These are phyloP conservation scores for Rhizopus arrhizus DNA, from an alignment of 371 early-diverging fungal species.

Conservation along the genomic window DNA sequence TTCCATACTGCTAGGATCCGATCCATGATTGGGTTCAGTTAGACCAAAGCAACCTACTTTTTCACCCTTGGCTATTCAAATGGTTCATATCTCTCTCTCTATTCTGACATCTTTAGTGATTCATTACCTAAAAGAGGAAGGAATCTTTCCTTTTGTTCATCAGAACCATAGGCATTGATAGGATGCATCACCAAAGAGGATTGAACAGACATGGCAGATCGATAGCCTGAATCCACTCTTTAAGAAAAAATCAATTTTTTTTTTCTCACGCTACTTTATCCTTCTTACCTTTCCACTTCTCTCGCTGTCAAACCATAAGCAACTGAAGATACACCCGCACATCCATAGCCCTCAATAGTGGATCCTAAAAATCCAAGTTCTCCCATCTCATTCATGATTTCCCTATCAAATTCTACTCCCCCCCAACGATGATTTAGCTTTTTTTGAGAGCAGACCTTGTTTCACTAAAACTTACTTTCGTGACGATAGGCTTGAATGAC, in stretches of 20 bases:
- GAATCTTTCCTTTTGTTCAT: slow-evolving; percentile 89
- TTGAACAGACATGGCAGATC: slow-evolving; percentile 98
- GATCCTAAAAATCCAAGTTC: slow-evolving; percentile 92
- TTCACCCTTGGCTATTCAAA: slow-evolving; percentile 79
- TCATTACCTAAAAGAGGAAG: slow-evolving; percentile 81
- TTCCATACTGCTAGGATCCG: slow-evolving; percentile 94
- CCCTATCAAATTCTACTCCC: slow-evolving; percentile 83
- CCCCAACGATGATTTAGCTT: not conserved
- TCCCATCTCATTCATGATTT: slow-evolving; percentile 94
- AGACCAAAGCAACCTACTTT: slow-evolving; percentile 92
- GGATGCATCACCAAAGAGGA: slow-evolving; percentile 98
- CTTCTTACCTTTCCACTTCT: slow-evolving; percentile 85
- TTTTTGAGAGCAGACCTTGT: not conserved
- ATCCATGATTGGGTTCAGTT: slow-evolving; percentile 98
- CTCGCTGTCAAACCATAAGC: slow-evolving; percentile 96
- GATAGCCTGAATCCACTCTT: slow-evolving; percentile 94
- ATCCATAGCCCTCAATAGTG: slow-evolving; percentile 96
- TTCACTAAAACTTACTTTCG: slow-evolving; percentile 64
- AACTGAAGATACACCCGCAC: slow-evolving; percentile 96
- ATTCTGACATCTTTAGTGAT: not conserved
- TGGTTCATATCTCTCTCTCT: too few relatives aligned
- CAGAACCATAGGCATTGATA: slow-evolving; percentile 93
- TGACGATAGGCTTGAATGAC: slow-evolving; percentile 83
- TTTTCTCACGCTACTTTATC: slow-evolving; percentile 4
- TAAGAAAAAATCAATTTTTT: slow-evolving; percentile 2